A percentile compares a stretch with the other conserved stretches of the same genome.
These are phyloP conservation scores for Nymphaea thermarum DNA, from an alignment of 164 flowering plant species.

Conservation along the genomic window DNA sequence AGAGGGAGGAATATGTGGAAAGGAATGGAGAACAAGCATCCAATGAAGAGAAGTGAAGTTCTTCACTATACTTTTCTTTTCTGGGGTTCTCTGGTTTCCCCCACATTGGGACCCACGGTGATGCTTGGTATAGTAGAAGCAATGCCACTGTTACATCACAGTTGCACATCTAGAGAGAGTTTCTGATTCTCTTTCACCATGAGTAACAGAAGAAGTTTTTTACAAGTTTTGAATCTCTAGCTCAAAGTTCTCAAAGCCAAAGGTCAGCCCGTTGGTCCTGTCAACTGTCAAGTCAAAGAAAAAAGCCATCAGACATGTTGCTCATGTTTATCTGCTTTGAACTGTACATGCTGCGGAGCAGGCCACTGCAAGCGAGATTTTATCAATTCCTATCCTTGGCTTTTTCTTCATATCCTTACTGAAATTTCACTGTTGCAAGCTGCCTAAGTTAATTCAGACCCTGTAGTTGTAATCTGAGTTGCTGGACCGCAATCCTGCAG, in stretches of 20 bases:
- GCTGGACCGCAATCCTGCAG: too few relatives aligned
- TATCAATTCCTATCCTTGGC: too few relatives aligned
- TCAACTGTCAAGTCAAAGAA: not conserved
- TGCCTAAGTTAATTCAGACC: too few relatives aligned
- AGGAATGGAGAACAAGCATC: slow-evolving; percentile 4
- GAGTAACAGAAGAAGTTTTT: not conserved
- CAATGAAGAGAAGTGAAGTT: slow-evolving; percentile 4
- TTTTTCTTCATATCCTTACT: too few relatives aligned
- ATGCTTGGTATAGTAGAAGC: slow-evolving; percentile 25
- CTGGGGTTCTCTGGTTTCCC: slow-evolving; percentile 1
- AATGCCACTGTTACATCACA: not conserved
- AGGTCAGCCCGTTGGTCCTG: slow-evolving; percentile 1
- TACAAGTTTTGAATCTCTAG: not conserved
- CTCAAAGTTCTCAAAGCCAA: slow-evolving; percentile 14
- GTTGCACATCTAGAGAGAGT: not conserved
- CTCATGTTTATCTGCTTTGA: not conserved
- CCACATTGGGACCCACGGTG: slow-evolving; percentile 18
- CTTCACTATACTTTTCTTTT: not conserved
- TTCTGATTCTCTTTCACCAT: not conserved
- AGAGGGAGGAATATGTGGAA: slow-evolving; percentile 8
- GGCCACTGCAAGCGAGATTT: too few relatives aligned
- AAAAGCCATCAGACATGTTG: not conserved
- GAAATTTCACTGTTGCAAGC: too few relatives aligned
- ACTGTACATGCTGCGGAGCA: not conserved
- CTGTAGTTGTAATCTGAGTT: too few relatives aligned